A percentile compares a stretch with the other conserved stretches of the same genome.
Evolutionary conservation across 805 yeast genomes (phyloP).

Genomic region (Lachancea nothofagi): DNA sequence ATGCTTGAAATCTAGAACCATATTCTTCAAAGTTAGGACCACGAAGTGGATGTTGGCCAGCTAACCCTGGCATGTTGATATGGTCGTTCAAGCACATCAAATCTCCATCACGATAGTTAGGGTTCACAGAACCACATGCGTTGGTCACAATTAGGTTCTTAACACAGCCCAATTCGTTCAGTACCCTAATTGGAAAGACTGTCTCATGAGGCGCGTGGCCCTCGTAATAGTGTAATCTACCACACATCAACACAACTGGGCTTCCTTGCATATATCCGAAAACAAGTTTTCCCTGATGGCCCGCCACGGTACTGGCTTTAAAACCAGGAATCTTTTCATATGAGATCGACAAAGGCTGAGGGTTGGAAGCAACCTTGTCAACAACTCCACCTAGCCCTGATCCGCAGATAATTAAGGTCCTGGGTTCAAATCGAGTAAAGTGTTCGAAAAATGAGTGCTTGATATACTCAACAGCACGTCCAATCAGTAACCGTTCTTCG

Average conservation of each 20-base stretch:
- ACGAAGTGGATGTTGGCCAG: conserved; percentile 80
- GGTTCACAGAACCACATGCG: conserved; percentile 89
- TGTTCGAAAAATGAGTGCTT: conserved; percentile 13
- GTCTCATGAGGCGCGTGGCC: conserved; percentile 81
- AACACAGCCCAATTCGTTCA: conserved; percentile 53
- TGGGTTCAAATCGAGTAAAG: conserved; percentile 38
- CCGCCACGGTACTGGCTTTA: conserved; percentile 74
- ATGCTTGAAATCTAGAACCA: conserved; percentile 85
- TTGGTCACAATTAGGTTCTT: conserved; percentile 74
- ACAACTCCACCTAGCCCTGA: conserved; percentile 91
- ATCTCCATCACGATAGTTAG: conserved; percentile 70
- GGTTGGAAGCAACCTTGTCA: conserved; percentile 34
- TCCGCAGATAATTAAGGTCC: conserved; percentile 82
- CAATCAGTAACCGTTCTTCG: conserved; percentile 18
- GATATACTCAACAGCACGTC: conserved; percentile 16
- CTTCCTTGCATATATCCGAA: conserved; percentile 70
- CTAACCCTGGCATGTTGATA: conserved; percentile 82
- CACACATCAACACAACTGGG: conserved; percentile 90
- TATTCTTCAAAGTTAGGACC: conserved; percentile 77
- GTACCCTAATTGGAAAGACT: conserved; percentile 78
- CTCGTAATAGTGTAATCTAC: conserved; percentile 87
- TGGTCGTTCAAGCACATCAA: conserved; percentile 89
- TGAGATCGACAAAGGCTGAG: conserved; percentile 45
- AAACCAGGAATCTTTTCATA: conserved; percentile 78
- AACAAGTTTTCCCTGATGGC: conserved; percentile 79